Evolutionary conservation across 257 asterid genomes (phyloP).

Genomic region (Ilex aquifolium): DNA sequence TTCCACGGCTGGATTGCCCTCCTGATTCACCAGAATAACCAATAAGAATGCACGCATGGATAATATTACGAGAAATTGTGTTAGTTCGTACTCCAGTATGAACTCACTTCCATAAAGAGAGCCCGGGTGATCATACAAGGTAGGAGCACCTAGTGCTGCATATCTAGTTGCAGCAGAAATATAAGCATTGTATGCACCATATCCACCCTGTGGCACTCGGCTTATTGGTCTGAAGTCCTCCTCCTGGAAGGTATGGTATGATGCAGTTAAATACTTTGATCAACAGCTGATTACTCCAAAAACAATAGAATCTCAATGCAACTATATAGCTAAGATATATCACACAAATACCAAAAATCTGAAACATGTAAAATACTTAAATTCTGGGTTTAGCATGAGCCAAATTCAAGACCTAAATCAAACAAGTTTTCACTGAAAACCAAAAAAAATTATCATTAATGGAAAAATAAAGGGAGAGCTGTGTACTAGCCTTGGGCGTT

Average conservation of each 20-base stretch:
- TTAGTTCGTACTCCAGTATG: not conserved
- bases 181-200: slow-evolving; percentile 97
- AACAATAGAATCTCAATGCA: slow-evolving; percentile 1
- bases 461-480: not conserved
- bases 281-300: not conserved
- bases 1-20: slow-evolving; percentile 68
- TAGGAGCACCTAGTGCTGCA: slow-evolving; percentile 97
- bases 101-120: slow-evolving; percentile 86
- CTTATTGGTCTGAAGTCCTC: slow-evolving; percentile 77
- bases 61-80: not conserved
- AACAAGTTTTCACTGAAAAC: not conserved
- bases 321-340: not conserved
- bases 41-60: not conserved
- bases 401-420: too few relatives aligned
- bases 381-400: too few relatives aligned
- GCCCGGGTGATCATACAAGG: slow-evolving; percentile 74
- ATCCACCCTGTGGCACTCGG: slow-evolving; percentile 67
- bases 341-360: not conserved
- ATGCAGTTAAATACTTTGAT: not conserved
- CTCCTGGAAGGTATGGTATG: slow-evolving; percentile 38
- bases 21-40: slow-evolving; percentile 32
- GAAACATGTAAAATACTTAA: not conserved
- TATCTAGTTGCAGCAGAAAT: slow-evolving; percentile 92
- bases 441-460: not conserved
- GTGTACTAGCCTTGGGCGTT: slow-evolving; percentile 71